phyloP scores from a whole-genome alignment of 768 basidiomycete species.

The Podaxis sp. region DNA sequence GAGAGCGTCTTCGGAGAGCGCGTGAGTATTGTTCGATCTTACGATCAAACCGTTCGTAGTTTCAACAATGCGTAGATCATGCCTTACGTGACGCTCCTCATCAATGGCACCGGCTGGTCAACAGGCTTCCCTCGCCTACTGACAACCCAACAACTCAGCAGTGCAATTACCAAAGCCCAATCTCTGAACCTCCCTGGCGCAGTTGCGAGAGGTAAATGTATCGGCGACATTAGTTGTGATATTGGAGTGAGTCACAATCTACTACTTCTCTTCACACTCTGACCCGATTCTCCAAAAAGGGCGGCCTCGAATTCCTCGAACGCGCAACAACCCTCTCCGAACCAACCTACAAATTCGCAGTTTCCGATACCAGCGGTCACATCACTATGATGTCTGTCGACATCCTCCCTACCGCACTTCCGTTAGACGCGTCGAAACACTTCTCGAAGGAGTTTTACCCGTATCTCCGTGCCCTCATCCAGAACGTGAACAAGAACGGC shows the following conservation, averaged over 20 bases:
- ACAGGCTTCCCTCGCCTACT: conserved; percentile 77
- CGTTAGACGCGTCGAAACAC: conserved; percentile 74
- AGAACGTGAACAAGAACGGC: conserved; percentile 18
- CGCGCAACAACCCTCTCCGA: conserved; percentile 74
- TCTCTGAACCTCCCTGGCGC: conserved; percentile 32
- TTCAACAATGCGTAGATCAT: conserved; percentile 52
- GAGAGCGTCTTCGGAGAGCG: conserved; percentile 64
- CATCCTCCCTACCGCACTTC: conserved; percentile 84
- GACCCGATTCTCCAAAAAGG: conserved; percentile 37
- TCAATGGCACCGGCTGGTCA: conserved; percentile 88
- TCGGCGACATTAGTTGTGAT: conserved; percentile 91
- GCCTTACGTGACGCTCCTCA: conserved; percentile 78
- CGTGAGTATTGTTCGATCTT: conserved; percentile 34
- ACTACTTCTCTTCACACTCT: neutral
- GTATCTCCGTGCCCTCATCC: conserved; percentile 62
- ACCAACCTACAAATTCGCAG: conserved; percentile 62
- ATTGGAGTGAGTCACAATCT: conserved; percentile 47
- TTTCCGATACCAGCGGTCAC: conserved; percentile 44
- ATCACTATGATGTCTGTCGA: conserved; percentile 87
- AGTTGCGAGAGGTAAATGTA: conserved; percentile 58
- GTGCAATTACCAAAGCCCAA: conserved; percentile 47
- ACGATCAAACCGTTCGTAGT: neutral
- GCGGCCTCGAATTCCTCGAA: conserved; percentile 82
- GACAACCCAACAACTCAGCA: conserved; percentile 58
- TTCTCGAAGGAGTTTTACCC: conserved; percentile 69